Base-by-base conservation (phyloP, 192 early-diverging fungal genomes). In the Gigaspora rosea region DNA sequence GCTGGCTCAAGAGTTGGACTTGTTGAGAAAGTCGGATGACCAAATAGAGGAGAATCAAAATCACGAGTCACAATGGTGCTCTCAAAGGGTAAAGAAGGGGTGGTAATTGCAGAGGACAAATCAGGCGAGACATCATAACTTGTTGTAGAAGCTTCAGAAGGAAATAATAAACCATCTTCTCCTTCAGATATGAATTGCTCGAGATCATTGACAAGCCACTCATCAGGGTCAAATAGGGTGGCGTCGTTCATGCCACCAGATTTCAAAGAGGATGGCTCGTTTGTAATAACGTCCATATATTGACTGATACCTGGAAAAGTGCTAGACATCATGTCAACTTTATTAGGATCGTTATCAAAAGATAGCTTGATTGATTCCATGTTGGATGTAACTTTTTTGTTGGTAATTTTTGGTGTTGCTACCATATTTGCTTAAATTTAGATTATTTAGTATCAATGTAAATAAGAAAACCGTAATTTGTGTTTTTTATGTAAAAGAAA, bases 11-110 rank as follows among this genome's bases (percentile, higher is more conserved):
- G 20, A 54, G 13, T 11, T 16, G 70, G 70, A 71, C 70, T 71
- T 15, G 22, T 15, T 9, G 51, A 16, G 46, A 56, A 71, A 35
- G 10, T 16, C 2, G 16, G 18, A 6, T n/a, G 22, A 56, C 33
- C 33, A n/a, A 71, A 71, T 11, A 71, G 16, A 33, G 70, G 70
- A 1, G 70, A 71, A 18, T 71, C 70, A 33, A 56, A 56, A 12
- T 71, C 70, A 3, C 32, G 70, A 49, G 67, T n/a, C 8, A 47
- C 51, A 9, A 16, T 10, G 1, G 22, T 49, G 12, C 13, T 16
- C 49, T 70, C 67, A 50, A 52, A 27, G 13, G 10, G 9, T 22
- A 70, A 47, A 50, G 35, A n/a, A 18, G 70, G 70, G 11, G 70
- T 71, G 0, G 70, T 56, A 12, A 71, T 35, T 16, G 70, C 22